Evolutionary conservation across 2,329 filamentous ascomycete genomes (phyloP).

Genomic region (Cordyceps militaris): DNA sequence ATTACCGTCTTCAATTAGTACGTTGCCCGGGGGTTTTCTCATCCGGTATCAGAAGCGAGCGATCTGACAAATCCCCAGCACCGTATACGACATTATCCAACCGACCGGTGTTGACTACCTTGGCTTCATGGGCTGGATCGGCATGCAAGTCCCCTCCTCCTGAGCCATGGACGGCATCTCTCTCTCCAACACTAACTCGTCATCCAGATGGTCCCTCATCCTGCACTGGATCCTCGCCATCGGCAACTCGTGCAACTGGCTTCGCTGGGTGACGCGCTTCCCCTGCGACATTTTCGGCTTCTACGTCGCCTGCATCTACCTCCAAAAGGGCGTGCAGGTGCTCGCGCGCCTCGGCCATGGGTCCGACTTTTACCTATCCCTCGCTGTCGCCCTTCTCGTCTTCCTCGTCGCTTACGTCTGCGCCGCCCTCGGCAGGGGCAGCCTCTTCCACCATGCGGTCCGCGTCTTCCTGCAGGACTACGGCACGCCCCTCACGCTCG

Average conservation of each 20-base stretch:
- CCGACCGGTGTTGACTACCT: constrained; percentile 75
- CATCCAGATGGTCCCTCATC: constrained; percentile 65
- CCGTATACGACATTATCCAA: constrained; percentile 80
- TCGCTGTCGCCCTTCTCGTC: constrained; percentile 69
- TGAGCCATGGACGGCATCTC: background rate
- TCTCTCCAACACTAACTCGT: background rate
- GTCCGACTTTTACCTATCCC: constrained; percentile 69
- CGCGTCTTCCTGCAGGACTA: constrained; percentile 86
- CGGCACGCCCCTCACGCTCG: constrained; percentile 70
- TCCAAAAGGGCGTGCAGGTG: constrained; percentile 86
- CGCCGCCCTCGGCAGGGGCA: constrained; percentile 61
- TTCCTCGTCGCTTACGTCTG: constrained; percentile 70
- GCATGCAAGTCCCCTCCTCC: constrained; percentile 47
- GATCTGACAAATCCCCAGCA: constrained; percentile 35
- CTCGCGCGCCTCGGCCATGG: constrained; percentile 64
- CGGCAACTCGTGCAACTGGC: constrained; percentile 78
- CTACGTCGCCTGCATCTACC: constrained; percentile 86
- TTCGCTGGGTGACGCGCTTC: constrained; percentile 86
- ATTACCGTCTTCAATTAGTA: constrained; percentile 91
- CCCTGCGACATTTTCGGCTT: constrained; percentile 93
- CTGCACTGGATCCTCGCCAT: constrained; percentile 80
- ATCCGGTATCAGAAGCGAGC: background rate
- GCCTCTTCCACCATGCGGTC: constrained; percentile 66
- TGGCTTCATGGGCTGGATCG: constrained; percentile 88
- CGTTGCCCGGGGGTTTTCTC: constrained; percentile 16